These are phyloP conservation scores for Cardiospermum halicacabum DNA, from an alignment of 345 rosid species.

Conservation along the genomic window DNA sequence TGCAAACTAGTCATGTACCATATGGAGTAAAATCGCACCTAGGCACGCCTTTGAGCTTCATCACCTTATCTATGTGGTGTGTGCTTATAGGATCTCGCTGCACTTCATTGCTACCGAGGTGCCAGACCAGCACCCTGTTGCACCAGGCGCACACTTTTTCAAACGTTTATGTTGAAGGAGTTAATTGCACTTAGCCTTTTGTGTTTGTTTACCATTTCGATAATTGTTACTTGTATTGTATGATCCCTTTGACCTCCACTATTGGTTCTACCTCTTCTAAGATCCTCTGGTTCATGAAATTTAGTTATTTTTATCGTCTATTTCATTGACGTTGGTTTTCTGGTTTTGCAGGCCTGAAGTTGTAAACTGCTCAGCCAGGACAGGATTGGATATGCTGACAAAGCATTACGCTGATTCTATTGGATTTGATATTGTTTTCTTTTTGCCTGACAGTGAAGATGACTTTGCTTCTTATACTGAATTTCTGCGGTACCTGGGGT, in stretches of 20 bases:
- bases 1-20: too few relatives aligned
- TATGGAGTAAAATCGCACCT: too few relatives aligned
- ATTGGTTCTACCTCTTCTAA: background rate
- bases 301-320: background rate
- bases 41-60: too few relatives aligned
- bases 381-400: constrained; percentile 91
- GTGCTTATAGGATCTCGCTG: too few relatives aligned
- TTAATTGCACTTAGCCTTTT: too few relatives aligned
- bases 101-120: too few relatives aligned
- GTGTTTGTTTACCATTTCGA: background rate
- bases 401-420: constrained; percentile 73
- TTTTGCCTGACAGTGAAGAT: constrained; percentile 92
- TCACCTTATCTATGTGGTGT: too few relatives aligned
- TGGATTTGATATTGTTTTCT: constrained; percentile 80
- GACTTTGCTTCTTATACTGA: constrained; percentile 96
- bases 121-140: too few relatives aligned
- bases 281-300: background rate
- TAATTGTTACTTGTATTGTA: background rate
- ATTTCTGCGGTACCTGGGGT: constrained; percentile 85
- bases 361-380: constrained; percentile 94
- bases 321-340: background rate
- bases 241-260: background rate
- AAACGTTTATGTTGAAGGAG: too few relatives aligned
- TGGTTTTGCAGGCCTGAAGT: constrained; percentile 68
- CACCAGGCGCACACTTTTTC: too few relatives aligned